Evolutionary conservation across 495 filamentous ascomycete genomes (phyloP), one percentile per base, ranked within the genome.

Genomic region (Astrothelium subdiscretum): DNA sequence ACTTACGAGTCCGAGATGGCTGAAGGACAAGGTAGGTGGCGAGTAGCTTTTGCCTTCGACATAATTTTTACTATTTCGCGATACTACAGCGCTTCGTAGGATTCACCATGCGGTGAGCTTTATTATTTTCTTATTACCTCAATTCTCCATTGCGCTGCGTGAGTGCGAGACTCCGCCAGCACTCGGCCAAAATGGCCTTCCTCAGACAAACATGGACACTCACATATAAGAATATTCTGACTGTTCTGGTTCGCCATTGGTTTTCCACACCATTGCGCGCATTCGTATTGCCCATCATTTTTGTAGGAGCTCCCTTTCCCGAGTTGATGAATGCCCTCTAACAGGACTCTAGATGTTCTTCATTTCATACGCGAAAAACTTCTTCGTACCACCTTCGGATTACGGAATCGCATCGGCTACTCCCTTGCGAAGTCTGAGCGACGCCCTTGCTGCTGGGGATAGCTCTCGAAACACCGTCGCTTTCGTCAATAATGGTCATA

Each of bases 401-500:
- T 94, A 79, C 64, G 91, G 91, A 52, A 84, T 95, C 63, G 85
- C 81, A 2, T 63, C 72, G 1, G 66, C 81, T 1, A 76, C 71
- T 12, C 77, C 83, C 1, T 68, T 95, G 44, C 80, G 82, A 57
- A 80, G 82, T 27, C 76, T 95, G 8, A 65, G 74, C 18, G 71
- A 85, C 60, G 87, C 81, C 1, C 71, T 95, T 24, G 67, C 68
- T n/a, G 70, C 70, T 11, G 76, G 83, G 3, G 59, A 61, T 11
- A 76, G 73, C 3, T 59, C 79, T 18, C 68, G 81, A 6, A 70
- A 86, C 48, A 89, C 76, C 20, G 74, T 96, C n/a, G 86, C 83
- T n/a, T 89, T 96, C 64, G 84, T 94, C 44, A 83, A 92, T 69
- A 87, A 82, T 74, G 87, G 88, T 27, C 77, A 86, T 42, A 73